Percentiles rank a stretch among this genome's conserved stretches.
Evolutionary conservation across 73 alveolate species (phyloP).

Genomic region (Symbiodinium natans): DNA sequence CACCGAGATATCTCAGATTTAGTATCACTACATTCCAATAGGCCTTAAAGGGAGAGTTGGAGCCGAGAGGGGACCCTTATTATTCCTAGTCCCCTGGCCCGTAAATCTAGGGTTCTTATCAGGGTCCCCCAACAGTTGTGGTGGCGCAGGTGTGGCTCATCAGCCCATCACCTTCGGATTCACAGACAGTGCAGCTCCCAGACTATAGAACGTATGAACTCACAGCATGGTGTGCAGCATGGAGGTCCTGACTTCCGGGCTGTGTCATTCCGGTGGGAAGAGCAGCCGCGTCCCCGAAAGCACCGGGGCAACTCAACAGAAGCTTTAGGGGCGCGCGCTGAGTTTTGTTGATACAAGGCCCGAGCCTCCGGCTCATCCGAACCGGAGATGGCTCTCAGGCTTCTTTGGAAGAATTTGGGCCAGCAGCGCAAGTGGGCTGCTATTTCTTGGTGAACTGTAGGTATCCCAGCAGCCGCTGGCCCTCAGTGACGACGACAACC

Average conservation of each 20-base stretch:
- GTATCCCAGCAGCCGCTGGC: slow-evolving; percentile 58
- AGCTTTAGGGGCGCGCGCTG: not conserved
- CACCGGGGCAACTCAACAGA: not conserved
- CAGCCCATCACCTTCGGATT: slow-evolving; percentile 61
- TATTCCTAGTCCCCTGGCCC: too few species aligned
- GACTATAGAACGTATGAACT: too few species aligned
- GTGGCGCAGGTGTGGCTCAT: slow-evolving; percentile 32
- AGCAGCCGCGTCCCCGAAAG: slow-evolving; percentile 6
- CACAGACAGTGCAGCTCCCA: slow-evolving; percentile 4
- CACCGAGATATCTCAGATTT: too few species aligned
- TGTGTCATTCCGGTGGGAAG: slow-evolving; percentile 56
- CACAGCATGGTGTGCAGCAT: not conserved
- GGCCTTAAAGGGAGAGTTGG: too few species aligned
- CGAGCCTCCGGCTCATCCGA: not conserved
- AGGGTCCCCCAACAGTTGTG: too few species aligned
- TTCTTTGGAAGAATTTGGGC: too few species aligned
- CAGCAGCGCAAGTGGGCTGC: too few species aligned
- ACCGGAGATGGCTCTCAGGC: not conserved
- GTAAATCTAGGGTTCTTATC: too few species aligned
- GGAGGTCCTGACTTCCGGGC: slow-evolving; percentile 60
- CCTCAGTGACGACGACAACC: slow-evolving; percentile 35
- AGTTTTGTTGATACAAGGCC: not conserved
- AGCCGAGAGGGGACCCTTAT: too few species aligned
- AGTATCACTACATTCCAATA: too few species aligned
- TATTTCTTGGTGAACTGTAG: not conserved